Percentiles rank a stretch among this genome's conserved stretches.
These are phyloP conservation scores for Trichoderma koningii DNA, from an alignment of 2,329 filamentous ascomycete species.

Conservation along the genomic window DNA sequence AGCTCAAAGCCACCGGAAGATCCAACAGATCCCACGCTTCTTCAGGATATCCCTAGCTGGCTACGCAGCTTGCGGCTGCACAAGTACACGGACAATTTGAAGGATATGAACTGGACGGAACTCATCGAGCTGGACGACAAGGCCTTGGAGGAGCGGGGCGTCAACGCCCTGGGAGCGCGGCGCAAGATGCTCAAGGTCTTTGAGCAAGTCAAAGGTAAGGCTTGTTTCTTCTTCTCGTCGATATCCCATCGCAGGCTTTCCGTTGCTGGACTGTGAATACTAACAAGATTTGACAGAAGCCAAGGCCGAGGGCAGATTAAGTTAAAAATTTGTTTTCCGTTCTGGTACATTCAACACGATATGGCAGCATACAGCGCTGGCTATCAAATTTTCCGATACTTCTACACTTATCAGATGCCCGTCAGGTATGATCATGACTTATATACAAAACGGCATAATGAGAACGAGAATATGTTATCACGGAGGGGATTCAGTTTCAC, in stretches of 20 bases:
- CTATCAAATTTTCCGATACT: slow-evolving; percentile 1
- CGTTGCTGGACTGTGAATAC: neutral
- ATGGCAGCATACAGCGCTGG: slow-evolving; percentile 15
- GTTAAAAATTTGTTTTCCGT: slow-evolving; percentile 38
- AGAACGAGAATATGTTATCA: slow-evolving; percentile 16
- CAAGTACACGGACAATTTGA: slow-evolving; percentile 98
- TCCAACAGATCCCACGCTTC: slow-evolving; percentile 83
- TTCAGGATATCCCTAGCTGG: slow-evolving; percentile 96
- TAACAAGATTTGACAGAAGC: slow-evolving; percentile 55
- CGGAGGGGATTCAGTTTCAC: neutral
- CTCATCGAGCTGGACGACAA: slow-evolving; percentile 90
- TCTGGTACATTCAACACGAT: neutral
- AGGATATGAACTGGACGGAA: slow-evolving; percentile 96
- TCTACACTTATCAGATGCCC: neutral
- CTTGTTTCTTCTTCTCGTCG: neutral
- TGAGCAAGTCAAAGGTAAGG: slow-evolving; percentile 82
- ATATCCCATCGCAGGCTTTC: neutral
- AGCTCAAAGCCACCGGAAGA: slow-evolving; percentile 98
- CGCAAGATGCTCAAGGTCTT: slow-evolving; percentile 99
- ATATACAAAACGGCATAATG: slow-evolving; percentile 11
- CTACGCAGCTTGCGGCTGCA: slow-evolving; percentile 90
- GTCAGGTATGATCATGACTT: slow-evolving; percentile 6
- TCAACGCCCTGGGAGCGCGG: slow-evolving; percentile 90
- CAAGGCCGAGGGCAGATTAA: slow-evolving; percentile 71
- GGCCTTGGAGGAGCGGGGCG: slow-evolving; percentile 86